Evolutionary conservation across 2,329 filamentous ascomycete species (phyloP).

Genomic region (Neoascochyta sp.): DNA sequence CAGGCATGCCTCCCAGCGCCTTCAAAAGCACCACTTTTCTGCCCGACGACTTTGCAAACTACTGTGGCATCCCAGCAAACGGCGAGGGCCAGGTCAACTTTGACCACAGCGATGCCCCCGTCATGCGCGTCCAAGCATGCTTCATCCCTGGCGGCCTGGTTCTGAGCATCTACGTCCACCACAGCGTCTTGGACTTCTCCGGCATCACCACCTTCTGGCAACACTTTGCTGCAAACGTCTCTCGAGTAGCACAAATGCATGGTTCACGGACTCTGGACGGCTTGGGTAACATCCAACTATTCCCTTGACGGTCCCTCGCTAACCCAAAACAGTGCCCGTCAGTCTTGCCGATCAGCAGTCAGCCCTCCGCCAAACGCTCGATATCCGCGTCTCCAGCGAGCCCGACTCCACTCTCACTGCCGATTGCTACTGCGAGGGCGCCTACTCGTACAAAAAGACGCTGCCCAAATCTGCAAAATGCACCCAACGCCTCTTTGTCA

Average conservation of each 20-base stretch:
- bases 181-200: slow-evolving; percentile 31
- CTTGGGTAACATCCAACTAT: slow-evolving; percentile 9
- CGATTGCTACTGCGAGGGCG: slow-evolving; percentile 28
- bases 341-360: slow-evolving; percentile 23
- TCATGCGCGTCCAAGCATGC: slow-evolving; percentile 30
- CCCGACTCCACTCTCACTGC: slow-evolving; percentile 11
- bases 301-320: slow-evolving; percentile 6
- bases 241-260: slow-evolving; percentile 14
- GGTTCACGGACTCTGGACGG: slow-evolving; percentile 8
- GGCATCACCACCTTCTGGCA: slow-evolving; percentile 30
- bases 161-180: slow-evolving; percentile 34
- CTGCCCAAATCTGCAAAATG: slow-evolving; percentile 24
- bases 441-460: slow-evolving; percentile 24
- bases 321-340: slow-evolving; percentile 13
- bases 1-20: slow-evolving; percentile 33
- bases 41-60: slow-evolving; percentile 28
- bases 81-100: slow-evolving; percentile 32
- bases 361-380: slow-evolving; percentile 18
- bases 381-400: slow-evolving; percentile 14
- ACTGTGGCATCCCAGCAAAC: slow-evolving; percentile 20
- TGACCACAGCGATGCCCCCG: slow-evolving; percentile 22
- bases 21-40: slow-evolving; percentile 28
- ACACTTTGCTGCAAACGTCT: slow-evolving; percentile 22
- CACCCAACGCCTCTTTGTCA: slow-evolving; percentile 25
- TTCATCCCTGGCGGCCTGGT: slow-evolving; percentile 37